Evolutionary conservation across 2,329 filamentous ascomycete species (phyloP), one percentile per base, ranked within the genome.

Genomic region (Pestalotiopsis sp.): DNA sequence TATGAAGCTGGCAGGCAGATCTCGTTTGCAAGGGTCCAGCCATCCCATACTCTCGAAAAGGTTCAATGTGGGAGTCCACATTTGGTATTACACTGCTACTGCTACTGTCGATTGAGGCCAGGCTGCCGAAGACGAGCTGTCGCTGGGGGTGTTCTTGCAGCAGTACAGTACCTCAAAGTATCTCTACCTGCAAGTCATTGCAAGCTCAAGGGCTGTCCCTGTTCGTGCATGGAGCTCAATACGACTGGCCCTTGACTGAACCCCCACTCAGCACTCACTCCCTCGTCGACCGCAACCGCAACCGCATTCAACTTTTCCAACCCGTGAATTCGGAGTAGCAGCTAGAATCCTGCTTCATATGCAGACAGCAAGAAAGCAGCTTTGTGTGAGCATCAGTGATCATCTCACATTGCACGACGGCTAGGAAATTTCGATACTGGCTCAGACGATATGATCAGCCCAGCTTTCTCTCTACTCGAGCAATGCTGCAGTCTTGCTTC

Each of bases 121-220:
- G 58, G 14, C 58, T 23, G 25, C 58, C 58, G 25, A 23, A 17
- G 6, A 27, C 13, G 9, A 52, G 6, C 9, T 20, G 45, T 52
- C 45, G 45, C 20, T 52, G 45, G 45, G 45, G 31, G 7, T 36
- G 31, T 59, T 59, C 57, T 27, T 52, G 20, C 20, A 17, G 57
- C 23, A 27, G 64, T 59, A 66, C 23, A 27, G 64, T 59, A 66
- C 31, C 58, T 52, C 41, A 20, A 63, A 45, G 66, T 67, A 67
- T 45, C 45, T 58, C 56, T 67, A 67, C 66, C 20, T 66, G 64
- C 64, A 66, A 41, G 64, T 59, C 52, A 66, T 66, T 52, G n/a
- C 52, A 52, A 20, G 13, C 20, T 17, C 63, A 56, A 39, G 49
- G 63, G 39, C 23, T 31, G 25, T 27, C 41, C 14, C 39, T 58